Percentiles rank a stretch among this genome's conserved stretches.
These are phyloP conservation scores for Colletotrichum eremochloae DNA, from an alignment of 2,329 filamentous ascomycete species.

Conservation along the genomic window DNA sequence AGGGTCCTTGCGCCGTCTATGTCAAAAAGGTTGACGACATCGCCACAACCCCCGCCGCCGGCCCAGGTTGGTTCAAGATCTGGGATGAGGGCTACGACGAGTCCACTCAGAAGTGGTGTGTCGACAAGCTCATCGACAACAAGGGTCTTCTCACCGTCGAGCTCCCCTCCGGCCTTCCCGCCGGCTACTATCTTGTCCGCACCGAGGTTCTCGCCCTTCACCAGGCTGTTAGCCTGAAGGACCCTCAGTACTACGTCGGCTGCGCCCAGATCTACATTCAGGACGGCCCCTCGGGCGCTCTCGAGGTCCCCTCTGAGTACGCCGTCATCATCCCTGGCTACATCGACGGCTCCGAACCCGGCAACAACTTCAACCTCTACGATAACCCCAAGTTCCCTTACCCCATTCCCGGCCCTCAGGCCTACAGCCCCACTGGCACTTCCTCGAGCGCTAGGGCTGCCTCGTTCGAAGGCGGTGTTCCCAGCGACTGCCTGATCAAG, in stretches of 20 bases:
- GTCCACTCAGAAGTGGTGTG: conserved; percentile 73
- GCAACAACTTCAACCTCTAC: conserved; percentile 76
- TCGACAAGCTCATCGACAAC: conserved; percentile 74
- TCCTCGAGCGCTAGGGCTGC: conserved; percentile 25
- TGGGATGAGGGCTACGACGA: conserved; percentile 77
- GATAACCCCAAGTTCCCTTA: conserved; percentile 66
- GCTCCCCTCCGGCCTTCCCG: conserved; percentile 71
- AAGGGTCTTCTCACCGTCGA: conserved; percentile 73
- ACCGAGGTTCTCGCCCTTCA: conserved; percentile 79
- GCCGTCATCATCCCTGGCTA: conserved; percentile 77
- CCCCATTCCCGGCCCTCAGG: conserved; percentile 67
- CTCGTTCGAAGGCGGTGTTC: conserved; percentile 63
- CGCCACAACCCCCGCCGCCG: conserved; percentile 64
- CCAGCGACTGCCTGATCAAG: conserved; percentile 69
- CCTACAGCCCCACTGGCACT: conserved; percentile 59
- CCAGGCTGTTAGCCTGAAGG: conserved; percentile 61
- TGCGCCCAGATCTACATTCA: conserved; percentile 79
- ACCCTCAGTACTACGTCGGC: conserved; percentile 80
- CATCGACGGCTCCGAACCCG: conserved; percentile 65
- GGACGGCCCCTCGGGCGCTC: conserved; percentile 57
- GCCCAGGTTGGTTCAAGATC: conserved; percentile 84
- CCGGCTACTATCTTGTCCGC: conserved; percentile 79
- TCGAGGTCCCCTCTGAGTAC: conserved; percentile 61
- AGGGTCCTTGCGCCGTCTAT: conserved; percentile 80
- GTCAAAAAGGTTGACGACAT: conserved; percentile 77